phyloP scores from a whole-genome alignment of 164 flowering plant genomes.

The Magnolia officinalis region DNA sequence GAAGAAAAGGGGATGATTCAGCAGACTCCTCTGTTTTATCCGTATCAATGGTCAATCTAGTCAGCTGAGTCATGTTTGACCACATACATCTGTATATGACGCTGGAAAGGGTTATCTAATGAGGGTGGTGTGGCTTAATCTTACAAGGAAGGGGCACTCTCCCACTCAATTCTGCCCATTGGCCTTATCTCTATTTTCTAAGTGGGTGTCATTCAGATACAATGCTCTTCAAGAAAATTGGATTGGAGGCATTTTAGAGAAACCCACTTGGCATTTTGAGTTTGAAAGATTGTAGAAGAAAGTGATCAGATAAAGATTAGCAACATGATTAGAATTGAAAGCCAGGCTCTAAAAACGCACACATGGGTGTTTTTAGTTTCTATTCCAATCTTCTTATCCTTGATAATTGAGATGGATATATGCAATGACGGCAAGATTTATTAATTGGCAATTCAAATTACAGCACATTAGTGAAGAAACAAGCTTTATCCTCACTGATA shows the following conservation, averaged over 20 bases:
- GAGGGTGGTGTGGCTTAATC: background rate
- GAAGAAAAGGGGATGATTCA: background rate
- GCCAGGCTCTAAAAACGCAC: background rate
- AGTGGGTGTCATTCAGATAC: background rate
- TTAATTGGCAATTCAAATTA: background rate
- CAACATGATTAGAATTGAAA: background rate
- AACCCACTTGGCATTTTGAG: background rate
- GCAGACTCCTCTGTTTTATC: background rate
- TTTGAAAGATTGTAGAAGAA: background rate
- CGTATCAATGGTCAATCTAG: too few relatives aligned
- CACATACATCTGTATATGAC: background rate
- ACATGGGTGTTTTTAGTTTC: background rate
- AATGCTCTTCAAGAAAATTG: background rate
- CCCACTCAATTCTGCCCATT: background rate
- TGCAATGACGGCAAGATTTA: background rate
- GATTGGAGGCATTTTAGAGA: background rate
- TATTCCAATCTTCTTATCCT: background rate
- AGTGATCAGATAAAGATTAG: background rate
- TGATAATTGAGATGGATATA: background rate
- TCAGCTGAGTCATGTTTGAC: too few relatives aligned
- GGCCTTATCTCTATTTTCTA: background rate
- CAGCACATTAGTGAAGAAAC: background rate
- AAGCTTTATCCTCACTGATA: background rate
- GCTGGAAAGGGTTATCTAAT: background rate
- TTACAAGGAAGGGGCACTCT: conserved; percentile 1